Base-by-base conservation (phyloP, 352 stramenopile species). In the Phytophthora hibernalis region DNA sequence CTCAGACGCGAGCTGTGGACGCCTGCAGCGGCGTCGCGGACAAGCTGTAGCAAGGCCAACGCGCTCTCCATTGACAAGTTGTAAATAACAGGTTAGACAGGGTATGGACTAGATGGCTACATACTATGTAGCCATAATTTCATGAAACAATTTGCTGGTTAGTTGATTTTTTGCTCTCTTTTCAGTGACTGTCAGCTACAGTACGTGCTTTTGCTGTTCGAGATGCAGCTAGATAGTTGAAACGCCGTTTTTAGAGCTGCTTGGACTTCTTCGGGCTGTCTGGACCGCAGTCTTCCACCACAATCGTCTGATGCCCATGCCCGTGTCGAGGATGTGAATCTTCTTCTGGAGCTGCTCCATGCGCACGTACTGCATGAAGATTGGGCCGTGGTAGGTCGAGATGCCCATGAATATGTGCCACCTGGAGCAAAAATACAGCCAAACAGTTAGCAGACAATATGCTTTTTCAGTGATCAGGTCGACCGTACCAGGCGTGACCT, bases 291-390 rank as follows among this genome's bases (percentile, higher is more conserved):
- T 74, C 48, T 33, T 84, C 77, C 47, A 93, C 72, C 20, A 87
- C 65, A 37, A 93, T 89, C 5, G 83, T 90, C 55, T 91, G 68
- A 93, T 89, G 18, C 83, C 83, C 28, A 91, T 69, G 40, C 65
- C 68, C n/a, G 72, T 79, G 37, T 81, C 57, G 28, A 73, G 61
- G 52, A 93, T 86, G 42, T 77, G 60, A 15, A 75, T 74, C 51
- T 90, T 90, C 40, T 82, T 76, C 71, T 93, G 57, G 11, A 89
- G 80, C 69, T 93, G 77, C 58, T 92, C 83, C 67, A 89, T 85
- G 12, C 87, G 85, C 52, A 93, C 83, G 74, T 91, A 95, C 63
- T 95, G 85, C 87, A 93, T 93, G 49, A 95, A 95, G 22, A 95
- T 80, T 0, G 85, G 83, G 1, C 87, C 87, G 56, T 92, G 75